These are phyloP conservation scores for Globomyces pollinis-pini DNA, from an alignment of 192 early-diverging fungal genomes.

Conservation along the genomic window DNA sequence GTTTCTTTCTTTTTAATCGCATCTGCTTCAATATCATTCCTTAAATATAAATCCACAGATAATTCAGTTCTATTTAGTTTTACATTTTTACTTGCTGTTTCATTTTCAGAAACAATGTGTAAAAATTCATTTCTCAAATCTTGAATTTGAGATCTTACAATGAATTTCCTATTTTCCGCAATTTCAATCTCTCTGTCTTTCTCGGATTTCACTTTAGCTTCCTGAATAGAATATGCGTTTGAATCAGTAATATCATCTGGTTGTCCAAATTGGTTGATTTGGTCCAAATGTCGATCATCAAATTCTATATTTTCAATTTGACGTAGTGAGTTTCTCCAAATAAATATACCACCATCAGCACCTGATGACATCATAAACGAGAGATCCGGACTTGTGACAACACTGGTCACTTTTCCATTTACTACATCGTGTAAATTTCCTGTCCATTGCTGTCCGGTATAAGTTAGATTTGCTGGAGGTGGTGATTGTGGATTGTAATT, in stretches of 20 bases:
- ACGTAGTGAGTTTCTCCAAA: slow-evolving; percentile 31
- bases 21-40: slow-evolving; percentile 32
- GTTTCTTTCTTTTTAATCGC: slow-evolving; percentile 33
- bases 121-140: slow-evolving; percentile 47
- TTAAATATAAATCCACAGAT: slow-evolving; percentile 42
- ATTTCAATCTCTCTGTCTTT: slow-evolving; percentile 45
- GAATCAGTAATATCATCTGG: slow-evolving; percentile 44
- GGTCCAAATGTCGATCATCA: slow-evolving; percentile 3
- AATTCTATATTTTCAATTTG: slow-evolving; percentile 18
- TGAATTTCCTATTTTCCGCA: slow-evolving; percentile 50
- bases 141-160: slow-evolving; percentile 35
- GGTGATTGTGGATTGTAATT: too few species aligned
- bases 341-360: slow-evolving; percentile 48
- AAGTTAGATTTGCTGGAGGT: slow-evolving; percentile 1
- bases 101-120: slow-evolving; percentile 36
- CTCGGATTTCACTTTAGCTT: slow-evolving; percentile 51
- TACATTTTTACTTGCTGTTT: slow-evolving; percentile 11
- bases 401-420: slow-evolving; percentile 28
- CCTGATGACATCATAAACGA: slow-evolving; percentile 38
- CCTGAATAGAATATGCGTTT: slow-evolving; percentile 46
- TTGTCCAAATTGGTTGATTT: slow-evolving; percentile 1
- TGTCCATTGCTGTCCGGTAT: slow-evolving; percentile 42
- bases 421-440: slow-evolving; percentile 45
- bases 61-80: slow-evolving; percentile 15
- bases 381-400: slow-evolving; percentile 43